Evolutionary conservation across 208 protist genomes (phyloP).

Genomic region (Leishmania braziliensis): DNA sequence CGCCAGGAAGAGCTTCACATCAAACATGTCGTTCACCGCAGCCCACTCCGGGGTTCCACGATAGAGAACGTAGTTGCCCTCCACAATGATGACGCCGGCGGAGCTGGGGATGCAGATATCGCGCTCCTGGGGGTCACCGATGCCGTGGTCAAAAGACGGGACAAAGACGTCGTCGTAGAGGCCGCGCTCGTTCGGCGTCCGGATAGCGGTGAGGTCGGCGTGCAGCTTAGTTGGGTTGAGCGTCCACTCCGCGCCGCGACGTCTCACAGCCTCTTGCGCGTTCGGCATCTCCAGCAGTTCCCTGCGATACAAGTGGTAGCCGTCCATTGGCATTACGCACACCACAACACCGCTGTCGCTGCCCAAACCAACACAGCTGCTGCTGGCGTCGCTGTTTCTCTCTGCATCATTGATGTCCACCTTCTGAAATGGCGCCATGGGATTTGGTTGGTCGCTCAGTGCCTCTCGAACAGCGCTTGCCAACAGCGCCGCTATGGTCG

Average conservation of each 20-base stretch:
- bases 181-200: conserved; percentile 25
- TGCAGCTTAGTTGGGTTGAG: conserved; percentile 65
- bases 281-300: conserved; percentile 62
- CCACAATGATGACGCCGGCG: conserved; percentile 63
- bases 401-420: conserved; percentile 23
- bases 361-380: neutral
- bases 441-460: conserved; percentile 23
- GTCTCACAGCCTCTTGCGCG: conserved; percentile 50
- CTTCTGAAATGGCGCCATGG: conserved; percentile 8
- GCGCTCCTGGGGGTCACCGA: conserved; percentile 59
- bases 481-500: conserved; percentile 45
- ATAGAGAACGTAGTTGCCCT: conserved; percentile 85
- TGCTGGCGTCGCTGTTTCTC: conserved; percentile 1
- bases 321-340: conserved; percentile 82
- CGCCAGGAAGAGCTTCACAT: conserved; percentile 65
- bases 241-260: conserved; percentile 83
- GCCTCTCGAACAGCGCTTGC: conserved; percentile 39
- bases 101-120: conserved; percentile 48
- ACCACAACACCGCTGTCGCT: conserved; percentile 31
- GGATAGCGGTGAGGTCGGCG: conserved; percentile 52
- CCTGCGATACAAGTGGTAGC: conserved; percentile 71
- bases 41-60: conserved; percentile 60
- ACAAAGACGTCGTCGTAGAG: conserved; percentile 60
- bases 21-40: conserved; percentile 56
- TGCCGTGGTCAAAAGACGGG: conserved; percentile 78